Evolutionary conservation across 176 grass and related monocot species (phyloP).

Genomic region (Metroxylon sagu): DNA sequence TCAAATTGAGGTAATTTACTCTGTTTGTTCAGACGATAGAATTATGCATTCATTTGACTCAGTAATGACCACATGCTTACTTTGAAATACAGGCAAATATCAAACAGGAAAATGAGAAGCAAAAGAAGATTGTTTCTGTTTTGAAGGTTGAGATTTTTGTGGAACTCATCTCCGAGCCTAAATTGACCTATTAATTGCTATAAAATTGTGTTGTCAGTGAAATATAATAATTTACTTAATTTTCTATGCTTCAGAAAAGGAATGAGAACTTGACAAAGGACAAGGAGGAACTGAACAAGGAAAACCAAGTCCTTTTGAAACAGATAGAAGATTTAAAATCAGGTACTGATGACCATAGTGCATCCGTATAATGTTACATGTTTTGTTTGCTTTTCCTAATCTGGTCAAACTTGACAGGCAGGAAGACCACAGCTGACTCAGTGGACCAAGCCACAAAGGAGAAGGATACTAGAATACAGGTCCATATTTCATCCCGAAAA

Average conservation of each 20-base stretch:
- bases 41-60: conserved; percentile 1
- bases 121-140: conserved; percentile 24
- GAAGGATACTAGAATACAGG: conserved; percentile 95
- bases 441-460: conserved; percentile 63
- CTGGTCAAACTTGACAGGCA: conserved; percentile 48
- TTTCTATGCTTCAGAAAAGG: conserved; percentile 41
- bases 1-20: conserved; percentile 54
- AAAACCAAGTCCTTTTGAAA: conserved; percentile 60
- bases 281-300: conserved; percentile 28
- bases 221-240: not conserved
- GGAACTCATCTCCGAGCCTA: too few relatives aligned
- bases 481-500: conserved; percentile 10
- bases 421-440: conserved; percentile 42
- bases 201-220: not conserved
- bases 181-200: too few relatives aligned
- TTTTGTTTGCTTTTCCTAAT: conserved; percentile 16
- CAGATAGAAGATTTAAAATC: conserved; percentile 95
- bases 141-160: conserved; percentile 38
- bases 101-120: conserved; percentile 57
- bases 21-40: not conserved
- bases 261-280: conserved; percentile 42
- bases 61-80: conserved; percentile 7
- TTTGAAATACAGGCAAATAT: conserved; percentile 36
- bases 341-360: conserved; percentile 33
- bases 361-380: not conserved